Base-by-base conservation (phyloP, 805 yeast genomes). In the Candida vaughaniae region DNA sequence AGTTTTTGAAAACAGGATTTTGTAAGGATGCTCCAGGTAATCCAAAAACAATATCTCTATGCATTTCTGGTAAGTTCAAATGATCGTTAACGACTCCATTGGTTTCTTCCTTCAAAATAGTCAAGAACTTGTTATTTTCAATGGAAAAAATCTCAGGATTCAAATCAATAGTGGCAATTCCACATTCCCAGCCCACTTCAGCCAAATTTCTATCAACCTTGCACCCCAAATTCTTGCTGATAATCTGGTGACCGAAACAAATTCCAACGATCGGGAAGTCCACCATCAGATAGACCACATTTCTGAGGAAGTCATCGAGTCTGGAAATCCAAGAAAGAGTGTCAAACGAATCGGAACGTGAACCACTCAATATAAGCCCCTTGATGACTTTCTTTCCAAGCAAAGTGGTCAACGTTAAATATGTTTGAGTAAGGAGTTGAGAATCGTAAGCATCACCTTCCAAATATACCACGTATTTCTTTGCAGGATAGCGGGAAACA, bases 161-260 rank as follows among this genome's bases (percentile, higher is more conserved):
- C 15, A 81, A 45, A 4, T 60, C 42, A 10, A 85, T 64, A 22
- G 73, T 63, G 10, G 73, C 65, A 4, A 76, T 65, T 0, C 95
- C 90, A 16, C 75, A 63, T 57, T 89, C 96, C 84, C 89, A 80
- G 2, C 93, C 93, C 30, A 58, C 46, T 1, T 71, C 71, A 7
- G 55, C 37, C 5, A 47, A 31, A 55, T 78, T 84, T 40, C 77
- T 64, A 8, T 62, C 75, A 3, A 84, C 84, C 31, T 58, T 60
- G 16, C 75, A 73, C 2, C 87, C 91, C 30, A 85, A 56, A 5
- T 84, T 78, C 36, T 82, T 73, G 1, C 79, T 81, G 11, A 88
- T 57, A 16, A 86, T 69, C 55, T 88, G 96, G 58, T 89, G 96
- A 5, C 96, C 96, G 55, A 87, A 88, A 58, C 96, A 88, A 28